Percentiles rank a stretch among this genome's conserved stretches.
These are phyloP conservation scores for Phytophthora sp. DNA, from an alignment of 352 stramenopile genomes.

Conservation along the genomic window DNA sequence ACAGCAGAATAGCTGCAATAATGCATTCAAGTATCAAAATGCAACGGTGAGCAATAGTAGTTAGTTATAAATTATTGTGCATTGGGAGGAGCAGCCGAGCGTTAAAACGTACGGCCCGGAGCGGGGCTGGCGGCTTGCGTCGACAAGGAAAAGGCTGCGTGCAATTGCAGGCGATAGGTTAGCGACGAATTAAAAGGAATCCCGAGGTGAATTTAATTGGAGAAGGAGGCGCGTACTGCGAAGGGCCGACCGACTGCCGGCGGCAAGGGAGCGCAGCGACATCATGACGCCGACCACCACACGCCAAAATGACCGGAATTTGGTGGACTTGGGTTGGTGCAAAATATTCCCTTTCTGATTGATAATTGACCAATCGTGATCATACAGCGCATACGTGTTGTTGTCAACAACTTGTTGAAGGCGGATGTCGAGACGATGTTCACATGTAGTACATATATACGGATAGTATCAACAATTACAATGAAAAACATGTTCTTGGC, in stretches of 20 bases:
- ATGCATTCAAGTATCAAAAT: not conserved
- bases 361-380: conserved; percentile 11
- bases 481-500: conserved; percentile 2
- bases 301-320: conserved; percentile 3
- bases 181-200: not conserved
- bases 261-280: conserved; percentile 29
- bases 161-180: conserved; percentile 7
- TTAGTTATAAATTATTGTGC: not conserved
- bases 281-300: conserved; percentile 24
- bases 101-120: conserved; percentile 34
- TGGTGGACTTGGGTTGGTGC: conserved; percentile 8
- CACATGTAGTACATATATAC: not conserved
- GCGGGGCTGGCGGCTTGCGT: conserved; percentile 21
- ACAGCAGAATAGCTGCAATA: conserved; percentile 55
- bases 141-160: conserved; percentile 26
- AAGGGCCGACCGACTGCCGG: conserved; percentile 20
- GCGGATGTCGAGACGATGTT: no score
- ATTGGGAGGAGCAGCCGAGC: not conserved
- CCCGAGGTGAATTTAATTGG: not conserved
- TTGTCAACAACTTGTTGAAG: conserved; percentile 15
- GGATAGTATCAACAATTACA: conserved; percentile 11
- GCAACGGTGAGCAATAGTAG: not conserved
- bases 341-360: not conserved
- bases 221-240: conserved; percentile 25
- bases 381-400: conserved; percentile 8